Evolutionary conservation across 306 rosid species (phyloP).

Genomic region (Elaeagnus macrophylla): DNA sequence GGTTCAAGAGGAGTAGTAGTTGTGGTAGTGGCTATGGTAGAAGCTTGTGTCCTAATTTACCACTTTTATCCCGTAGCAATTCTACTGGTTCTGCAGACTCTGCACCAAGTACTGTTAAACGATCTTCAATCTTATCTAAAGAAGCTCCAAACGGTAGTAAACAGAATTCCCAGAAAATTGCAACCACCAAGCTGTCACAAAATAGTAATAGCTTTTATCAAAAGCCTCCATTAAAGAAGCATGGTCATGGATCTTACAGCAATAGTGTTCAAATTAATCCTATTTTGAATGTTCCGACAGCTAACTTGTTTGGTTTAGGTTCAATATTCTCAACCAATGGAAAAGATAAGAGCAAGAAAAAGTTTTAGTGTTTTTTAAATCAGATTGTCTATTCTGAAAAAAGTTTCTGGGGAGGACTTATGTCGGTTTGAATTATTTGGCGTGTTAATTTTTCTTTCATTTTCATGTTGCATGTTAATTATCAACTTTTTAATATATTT

Average conservation of each 20-base stretch:
- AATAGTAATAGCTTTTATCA: slow-evolving; percentile 23
- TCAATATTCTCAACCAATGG: slow-evolving; percentile 53
- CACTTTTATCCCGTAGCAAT: slow-evolving; percentile 71
- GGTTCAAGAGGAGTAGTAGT: slow-evolving; percentile 81
- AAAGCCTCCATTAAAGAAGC: slow-evolving; percentile 69
- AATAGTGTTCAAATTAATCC: slow-evolving; percentile 48
- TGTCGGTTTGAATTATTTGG: too few relatives aligned
- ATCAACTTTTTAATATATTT: background rate
- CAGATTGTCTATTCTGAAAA: slow-evolving; percentile 21
- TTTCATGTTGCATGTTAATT: background rate
- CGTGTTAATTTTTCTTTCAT: background rate
- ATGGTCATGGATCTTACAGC: slow-evolving; percentile 36
- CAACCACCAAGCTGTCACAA: slow-evolving; percentile 17
- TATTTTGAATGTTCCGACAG: slow-evolving; percentile 60
- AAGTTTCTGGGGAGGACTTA: background rate
- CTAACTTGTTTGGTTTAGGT: slow-evolving; percentile 57
- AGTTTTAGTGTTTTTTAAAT: slow-evolving; percentile 20
- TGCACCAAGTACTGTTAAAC: slow-evolving; percentile 38
- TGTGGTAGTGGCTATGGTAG: slow-evolving; percentile 78
- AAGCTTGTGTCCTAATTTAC: slow-evolving; percentile 63
- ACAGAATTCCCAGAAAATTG: slow-evolving; percentile 35
- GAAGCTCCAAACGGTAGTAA: slow-evolving; percentile 30
- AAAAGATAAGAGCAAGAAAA: slow-evolving; percentile 56
- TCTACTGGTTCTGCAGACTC: slow-evolving; percentile 61
- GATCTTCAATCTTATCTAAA: slow-evolving; percentile 28